phyloP scores from a whole-genome alignment of 2,329 filamentous ascomycete species.

The Claviceps africana region DNA sequence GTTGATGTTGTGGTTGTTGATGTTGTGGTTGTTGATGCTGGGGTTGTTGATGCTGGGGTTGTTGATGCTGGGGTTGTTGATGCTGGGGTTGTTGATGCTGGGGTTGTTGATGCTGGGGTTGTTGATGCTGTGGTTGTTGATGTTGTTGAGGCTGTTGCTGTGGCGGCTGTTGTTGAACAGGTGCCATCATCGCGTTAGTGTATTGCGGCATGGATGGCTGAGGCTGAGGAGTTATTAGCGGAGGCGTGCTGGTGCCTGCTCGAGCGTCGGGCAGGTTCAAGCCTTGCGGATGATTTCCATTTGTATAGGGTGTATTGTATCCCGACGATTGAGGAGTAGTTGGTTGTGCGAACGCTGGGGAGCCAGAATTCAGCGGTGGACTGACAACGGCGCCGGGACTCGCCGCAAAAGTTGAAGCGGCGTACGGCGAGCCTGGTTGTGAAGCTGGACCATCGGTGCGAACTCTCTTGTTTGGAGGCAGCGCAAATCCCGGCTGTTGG shows the following conservation, averaged over 20 bases:
- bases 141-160: not conserved
- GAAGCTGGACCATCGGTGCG: constrained; percentile 49
- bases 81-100: constrained; percentile 4
- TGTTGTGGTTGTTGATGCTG: constrained; percentile 1
- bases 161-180: constrained; percentile 10
- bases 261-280: constrained; percentile 22
- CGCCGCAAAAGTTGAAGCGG: constrained; percentile 34
- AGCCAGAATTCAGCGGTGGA: constrained; percentile 22
- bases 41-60: too few relatives aligned
- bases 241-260: constrained; percentile 17
- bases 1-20: constrained; percentile 5
- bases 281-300: constrained; percentile 22
- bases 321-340: constrained; percentile 18
- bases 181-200: constrained; percentile 17
- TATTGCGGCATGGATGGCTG: constrained; percentile 14
- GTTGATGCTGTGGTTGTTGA: not conserved
- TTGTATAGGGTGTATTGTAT: constrained; percentile 25
- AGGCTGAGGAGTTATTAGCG: constrained; percentile 18
- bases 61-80: too few relatives aligned
- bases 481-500: constrained; percentile 36
- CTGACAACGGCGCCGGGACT: constrained; percentile 30
- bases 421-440: constrained; percentile 50
- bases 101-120: too few relatives aligned
- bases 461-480: constrained; percentile 56
- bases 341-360: constrained; percentile 23